phyloP scores from a whole-genome alignment of 768 basidiomycete species.

The Xerocomellus chrysenteron region DNA sequence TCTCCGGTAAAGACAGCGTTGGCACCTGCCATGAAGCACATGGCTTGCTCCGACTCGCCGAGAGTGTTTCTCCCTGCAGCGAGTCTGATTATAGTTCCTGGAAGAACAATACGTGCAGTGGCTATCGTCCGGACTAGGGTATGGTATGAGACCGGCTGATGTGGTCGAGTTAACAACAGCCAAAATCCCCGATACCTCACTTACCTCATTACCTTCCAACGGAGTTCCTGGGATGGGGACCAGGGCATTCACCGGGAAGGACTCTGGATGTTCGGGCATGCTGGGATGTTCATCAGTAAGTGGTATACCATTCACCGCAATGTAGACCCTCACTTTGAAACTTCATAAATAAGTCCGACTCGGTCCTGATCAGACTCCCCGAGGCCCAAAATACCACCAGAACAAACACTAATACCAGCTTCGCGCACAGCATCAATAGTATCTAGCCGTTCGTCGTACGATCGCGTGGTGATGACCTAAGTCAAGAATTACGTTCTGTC shows the following conservation, averaged over 20 bases:
- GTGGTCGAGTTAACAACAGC: conserved; percentile 13
- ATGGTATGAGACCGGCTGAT: conserved; percentile 76
- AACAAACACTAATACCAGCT: conserved; percentile 96
- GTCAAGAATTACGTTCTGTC: conserved; percentile 3
- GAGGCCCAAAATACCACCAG: conserved; percentile 92
- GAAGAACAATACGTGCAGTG: conserved; percentile 90
- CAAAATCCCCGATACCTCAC: neutral
- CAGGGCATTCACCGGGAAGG: conserved; percentile 96
- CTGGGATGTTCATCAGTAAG: conserved; percentile 38
- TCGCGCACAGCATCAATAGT: conserved; percentile 90
- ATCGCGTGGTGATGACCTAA: conserved; percentile 92
- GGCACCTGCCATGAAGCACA: conserved; percentile 98
- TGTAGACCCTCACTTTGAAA: conserved; percentile 65
- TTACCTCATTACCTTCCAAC: conserved; percentile 84
- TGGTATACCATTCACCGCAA: neutral
- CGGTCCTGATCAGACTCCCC: conserved; percentile 90
- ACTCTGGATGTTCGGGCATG: conserved; percentile 96
- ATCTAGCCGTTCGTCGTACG: conserved; percentile 88
- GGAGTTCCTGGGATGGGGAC: conserved; percentile 96
- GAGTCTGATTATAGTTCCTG: conserved; percentile 89
- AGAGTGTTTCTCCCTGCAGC: conserved; percentile 92
- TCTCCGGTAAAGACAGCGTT: conserved; percentile 99
- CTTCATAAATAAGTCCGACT: conserved; percentile 91
- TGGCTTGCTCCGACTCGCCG: conserved; percentile 88
- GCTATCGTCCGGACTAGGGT: conserved; percentile 91